These are phyloP conservation scores for Tripidium arundinaceum DNA, from an alignment of 202 grass and related monocot genomes.

Conservation along the genomic window DNA sequence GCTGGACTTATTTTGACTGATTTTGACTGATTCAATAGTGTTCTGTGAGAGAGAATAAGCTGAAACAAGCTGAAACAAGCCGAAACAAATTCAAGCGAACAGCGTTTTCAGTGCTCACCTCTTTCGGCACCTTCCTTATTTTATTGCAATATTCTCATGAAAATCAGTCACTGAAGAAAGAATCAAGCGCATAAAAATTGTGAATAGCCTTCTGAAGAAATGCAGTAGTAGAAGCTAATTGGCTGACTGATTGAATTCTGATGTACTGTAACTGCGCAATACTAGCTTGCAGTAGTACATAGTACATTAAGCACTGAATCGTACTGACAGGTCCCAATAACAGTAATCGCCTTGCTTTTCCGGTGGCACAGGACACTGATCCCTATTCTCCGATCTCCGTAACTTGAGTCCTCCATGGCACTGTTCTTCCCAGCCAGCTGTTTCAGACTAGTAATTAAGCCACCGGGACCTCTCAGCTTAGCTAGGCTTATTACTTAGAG, in stretches of 20 bases:
- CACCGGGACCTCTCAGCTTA: not conserved
- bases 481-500: no score
- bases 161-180: not conserved
- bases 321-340: not conserved
- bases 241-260: no score
- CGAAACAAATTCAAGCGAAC: no score
- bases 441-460: slow-evolving; percentile 9
- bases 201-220: slow-evolving; percentile 11
- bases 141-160: not conserved
- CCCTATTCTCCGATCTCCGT: not conserved
- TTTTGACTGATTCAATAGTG: no score
- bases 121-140: slow-evolving; percentile 1
- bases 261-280: no score
- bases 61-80: no score
- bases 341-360: not conserved
- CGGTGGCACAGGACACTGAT: not conserved
- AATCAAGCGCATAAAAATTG: not conserved
- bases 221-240: not conserved
- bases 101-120: not conserved
- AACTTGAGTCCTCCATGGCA: not conserved
- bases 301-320: not conserved
- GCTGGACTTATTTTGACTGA: no score
- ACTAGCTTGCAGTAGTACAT: not conserved
- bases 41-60: no score
- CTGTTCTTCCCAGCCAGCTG: slow-evolving; percentile 18